Base-by-base conservation (phyloP, 1,284 basidiomycete species). In the Sporisorium iseilematis-ciliati region DNA sequence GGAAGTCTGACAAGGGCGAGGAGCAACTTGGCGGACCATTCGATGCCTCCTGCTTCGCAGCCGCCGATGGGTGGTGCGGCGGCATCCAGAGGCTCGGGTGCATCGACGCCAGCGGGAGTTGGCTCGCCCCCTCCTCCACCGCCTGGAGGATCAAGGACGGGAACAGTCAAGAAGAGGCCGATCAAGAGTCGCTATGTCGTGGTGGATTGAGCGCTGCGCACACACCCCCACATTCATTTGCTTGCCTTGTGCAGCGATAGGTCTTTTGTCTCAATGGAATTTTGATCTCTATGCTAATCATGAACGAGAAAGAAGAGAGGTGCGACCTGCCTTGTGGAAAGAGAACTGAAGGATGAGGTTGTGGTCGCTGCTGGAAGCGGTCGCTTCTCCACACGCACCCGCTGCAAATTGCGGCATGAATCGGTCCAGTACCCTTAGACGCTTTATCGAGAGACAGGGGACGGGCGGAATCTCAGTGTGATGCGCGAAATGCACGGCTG, bases 101-200 rank as follows among this genome's bases (percentile, higher is more conserved):
- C 54, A 3, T 53, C 48, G 42, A 65, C 65, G 46, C 70, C 79
- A 16, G 59, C 65, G 6, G 62, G 54, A 0, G 20, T 71, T 8
- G 67, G 49, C 10, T 57, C 65, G 11, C 61, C 69, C 14, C 65
- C 75, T 11, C 64, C 78, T 0, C 68, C 79, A 1, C 75, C 77
- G 18, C 72, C 77, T 18, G 65, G 65, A 23, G 66, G 69, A 31
- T 46, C 57, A 7, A 57, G 57, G 45, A 65, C 63, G 33, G 75
- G 75, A 23, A 77, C 65, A 5, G 72, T 63, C 20, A 84, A 82
- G 65, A 84, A 84, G 72, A 74, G 79, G 64, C 80, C 83, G 14
- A 79, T 84, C 56, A 83, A 82, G 66, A 78, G 68, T 35, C 77
- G 83, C 35, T 84, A 84, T 51, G 82, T 84, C 14, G 78, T 81